Base-by-base conservation (phyloP, 2,329 filamentous ascomycete genomes). In the Penicillium sclerotigenum region DNA sequence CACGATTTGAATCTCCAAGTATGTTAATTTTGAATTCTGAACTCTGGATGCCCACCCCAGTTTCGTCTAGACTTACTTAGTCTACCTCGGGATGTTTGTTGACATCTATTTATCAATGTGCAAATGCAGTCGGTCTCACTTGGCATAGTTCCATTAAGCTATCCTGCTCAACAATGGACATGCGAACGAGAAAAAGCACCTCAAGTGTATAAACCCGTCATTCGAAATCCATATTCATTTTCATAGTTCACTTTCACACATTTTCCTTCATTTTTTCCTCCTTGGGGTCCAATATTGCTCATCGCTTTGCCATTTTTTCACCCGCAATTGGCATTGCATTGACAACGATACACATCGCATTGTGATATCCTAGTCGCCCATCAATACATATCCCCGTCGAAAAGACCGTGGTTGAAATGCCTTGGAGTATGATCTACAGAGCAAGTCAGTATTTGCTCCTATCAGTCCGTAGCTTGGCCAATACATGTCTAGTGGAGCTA, bases 71-170 rank as follows among this genome's bases (percentile, higher is more conserved):
- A n/a, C n/a, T 33, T 33, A 16, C 6, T 13, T 26, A 3, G 14
- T n/a, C 26, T 50, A 31, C 18, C 22, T 22, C 5, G 5, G 13
- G 14, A 13, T 29, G n/a, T 13, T 11, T n/a, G 5, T 29, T 36
- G 33, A 16, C 4, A 33, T 33, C 13, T 33, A 13, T 31, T 6
- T 43, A 5, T 29, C 4, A 8, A 14, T 37, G 18, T 34, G 29
- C 3, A 29, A 52, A 18, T 13, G 22, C 13, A 14, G 18, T 28
- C 14, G 13, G 7, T 34, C 8, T 16, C n/a, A 22, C 9, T 29
- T 52, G 40, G 11, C 34, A 42, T 49, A 26, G 36, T 54, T 49
- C 14, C 45, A 49, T 42, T 48, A 31, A 24, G 20, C 45, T 50
- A 36, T 22, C 22, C 29, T 50, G 22, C 18, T 13, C n/a, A 29